Evolutionary conservation across 805 yeast genomes (phyloP).

Genomic region (Candida koratica): DNA sequence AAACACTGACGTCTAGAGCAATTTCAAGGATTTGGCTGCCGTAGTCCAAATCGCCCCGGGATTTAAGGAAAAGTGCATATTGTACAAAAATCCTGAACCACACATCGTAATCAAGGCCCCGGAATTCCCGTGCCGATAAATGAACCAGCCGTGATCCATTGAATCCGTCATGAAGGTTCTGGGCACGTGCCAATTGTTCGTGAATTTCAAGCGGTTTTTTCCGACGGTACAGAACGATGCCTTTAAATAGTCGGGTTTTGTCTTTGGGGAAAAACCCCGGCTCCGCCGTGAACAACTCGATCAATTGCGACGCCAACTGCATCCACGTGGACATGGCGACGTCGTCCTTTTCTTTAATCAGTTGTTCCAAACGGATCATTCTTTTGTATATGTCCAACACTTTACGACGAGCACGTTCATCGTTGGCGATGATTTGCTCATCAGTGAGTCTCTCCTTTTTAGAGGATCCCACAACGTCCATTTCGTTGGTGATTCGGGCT

Average conservation of each 20-base stretch:
- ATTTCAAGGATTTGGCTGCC: conserved; percentile 55
- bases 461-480: neutral
- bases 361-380: conserved; percentile 46
- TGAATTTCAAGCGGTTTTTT: conserved; percentile 63
- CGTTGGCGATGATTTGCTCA: conserved; percentile 52
- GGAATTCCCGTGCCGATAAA: conserved; percentile 56
- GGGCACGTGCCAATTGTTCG: conserved; percentile 66
- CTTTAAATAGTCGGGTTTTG: conserved; percentile 63
- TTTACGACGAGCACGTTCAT: conserved; percentile 52
- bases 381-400: conserved; percentile 55
- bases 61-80: conserved; percentile 62
- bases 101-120: conserved; percentile 70
- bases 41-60: conserved; percentile 59
- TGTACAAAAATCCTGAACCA: conserved; percentile 89
- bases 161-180: conserved; percentile 59
- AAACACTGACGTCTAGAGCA: conserved; percentile 76
- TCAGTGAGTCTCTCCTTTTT: conserved; percentile 24
- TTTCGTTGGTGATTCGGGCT: conserved; percentile 1
- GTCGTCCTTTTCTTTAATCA: conserved; percentile 36
- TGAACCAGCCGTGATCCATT: conserved; percentile 26
- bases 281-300: conserved; percentile 77
- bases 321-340: conserved; percentile 79
- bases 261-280: conserved; percentile 77
- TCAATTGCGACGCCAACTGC: conserved; percentile 73
- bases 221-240: conserved; percentile 59